These are phyloP conservation scores for Diaporthe caulivora DNA, from an alignment of 2,329 filamentous ascomycete genomes.

Conservation along the genomic window DNA sequence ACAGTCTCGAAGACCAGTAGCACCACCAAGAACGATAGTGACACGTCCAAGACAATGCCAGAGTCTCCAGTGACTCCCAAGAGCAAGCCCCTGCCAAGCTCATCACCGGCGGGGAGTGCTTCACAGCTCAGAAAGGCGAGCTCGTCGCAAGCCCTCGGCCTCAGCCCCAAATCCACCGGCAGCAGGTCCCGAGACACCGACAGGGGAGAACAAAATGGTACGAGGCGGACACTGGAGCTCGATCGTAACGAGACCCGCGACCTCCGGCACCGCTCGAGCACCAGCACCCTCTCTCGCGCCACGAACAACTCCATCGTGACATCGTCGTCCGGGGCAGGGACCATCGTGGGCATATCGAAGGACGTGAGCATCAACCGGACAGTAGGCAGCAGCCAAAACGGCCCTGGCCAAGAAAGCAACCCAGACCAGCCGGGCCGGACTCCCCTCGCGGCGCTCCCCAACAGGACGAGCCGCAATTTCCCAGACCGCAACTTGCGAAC, in stretches of 20 bases:
- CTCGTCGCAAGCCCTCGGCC: neutral
- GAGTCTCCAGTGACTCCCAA: neutral
- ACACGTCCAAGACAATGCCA: neutral
- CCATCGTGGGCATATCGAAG: constrained; percentile 23
- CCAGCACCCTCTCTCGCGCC: constrained; percentile 15
- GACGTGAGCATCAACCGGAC: constrained; percentile 19
- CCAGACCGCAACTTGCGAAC: neutral
- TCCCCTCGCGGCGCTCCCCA: neutral
- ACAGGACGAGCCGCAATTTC: neutral
- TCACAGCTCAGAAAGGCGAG: neutral
- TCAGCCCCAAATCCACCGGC: constrained; percentile 1
- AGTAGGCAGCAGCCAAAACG: constrained; percentile 2
- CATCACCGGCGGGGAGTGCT: neutral
- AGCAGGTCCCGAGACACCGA: constrained; percentile 2
- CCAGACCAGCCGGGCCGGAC: neutral
- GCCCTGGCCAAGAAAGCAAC: neutral
- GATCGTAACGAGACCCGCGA: neutral
- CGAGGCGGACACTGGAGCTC: neutral
- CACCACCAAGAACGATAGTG: neutral
- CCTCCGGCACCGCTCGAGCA: constrained; percentile 6
- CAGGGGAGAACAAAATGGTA: neutral
- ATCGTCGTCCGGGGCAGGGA: constrained; percentile 24
- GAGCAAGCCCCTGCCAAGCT: constrained; percentile 2
- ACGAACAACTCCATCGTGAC: neutral
- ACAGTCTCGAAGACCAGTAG: neutral